Base-by-base conservation (phyloP, 129 eudicot species). In the Centrapalus pauciflorus region DNA sequence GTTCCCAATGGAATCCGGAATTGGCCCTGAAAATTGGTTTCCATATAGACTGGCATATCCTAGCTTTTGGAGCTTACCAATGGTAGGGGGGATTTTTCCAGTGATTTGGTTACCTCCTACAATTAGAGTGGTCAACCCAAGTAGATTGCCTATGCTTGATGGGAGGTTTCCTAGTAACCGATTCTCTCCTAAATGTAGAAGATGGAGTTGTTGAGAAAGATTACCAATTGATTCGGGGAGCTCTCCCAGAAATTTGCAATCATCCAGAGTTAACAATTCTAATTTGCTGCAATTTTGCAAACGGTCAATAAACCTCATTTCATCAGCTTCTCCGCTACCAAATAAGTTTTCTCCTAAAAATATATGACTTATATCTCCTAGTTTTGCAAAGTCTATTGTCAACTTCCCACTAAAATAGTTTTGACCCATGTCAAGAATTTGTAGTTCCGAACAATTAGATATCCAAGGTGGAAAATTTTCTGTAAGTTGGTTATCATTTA, bases 191-290 rank as follows among this genome's bases (percentile, higher is more conserved):
- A 75, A 56, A 14, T 17, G 13, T 43, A 75, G 30, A 27, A 12
- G 17, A 21, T 1, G 1, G 0, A 75, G 46, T 57, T 66, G 79
- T 30, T 34, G 7, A 3, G 73, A 66, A 60, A 75, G 79, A 67
- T 75, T 75, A 48, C 79, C 79, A 5, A 75, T 66, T 37, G 74
- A 43, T 27, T 12, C 9, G 0, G 79, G 79, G 13, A 75, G 25
- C 43, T 58, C 37, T 50, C 78, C 78, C 26, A 7, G 28, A 49
- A 72, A 61, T 0, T 60, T 29, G 52, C 68, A 59, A 2, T 66
- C 4, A 49, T 0, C 1, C 23, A 78, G 33, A 51, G 0, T 30
- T 7, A 76, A n/a, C 2, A 3, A 7, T 29, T 54, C 6, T 29
- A 68, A 20, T 20, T 0, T 26, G 58, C 58, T 76, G 19, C 69